phyloP scores from a whole-genome alignment of 495 filamentous ascomycete genomes.

The Neurospora tetraspora region DNA sequence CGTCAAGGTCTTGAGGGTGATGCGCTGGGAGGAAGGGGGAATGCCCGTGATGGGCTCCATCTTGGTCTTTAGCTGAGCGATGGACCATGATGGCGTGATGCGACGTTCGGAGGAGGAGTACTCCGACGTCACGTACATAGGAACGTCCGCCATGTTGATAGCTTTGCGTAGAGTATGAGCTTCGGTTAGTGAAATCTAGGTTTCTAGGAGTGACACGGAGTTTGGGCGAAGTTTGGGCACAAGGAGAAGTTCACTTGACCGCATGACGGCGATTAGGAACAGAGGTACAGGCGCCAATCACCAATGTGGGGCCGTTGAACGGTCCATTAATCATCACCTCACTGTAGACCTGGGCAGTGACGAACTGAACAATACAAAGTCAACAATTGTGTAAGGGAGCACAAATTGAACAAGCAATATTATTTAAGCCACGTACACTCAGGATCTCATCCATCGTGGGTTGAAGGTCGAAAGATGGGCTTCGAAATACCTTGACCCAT shows the following conservation, averaged over 20 bases:
- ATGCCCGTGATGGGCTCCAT: conserved; percentile 92
- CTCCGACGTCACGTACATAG: conserved; percentile 72
- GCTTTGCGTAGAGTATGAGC: background rate
- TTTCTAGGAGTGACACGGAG: background rate
- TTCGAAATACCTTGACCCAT: background rate
- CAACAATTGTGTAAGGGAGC: background rate
- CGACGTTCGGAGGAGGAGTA: conserved; percentile 72
- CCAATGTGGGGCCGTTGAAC: background rate
- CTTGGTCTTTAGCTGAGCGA: conserved; percentile 75
- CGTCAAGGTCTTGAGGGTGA: conserved; percentile 52
- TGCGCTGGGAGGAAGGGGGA: conserved; percentile 65
- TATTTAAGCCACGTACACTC: background rate
- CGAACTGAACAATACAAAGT: background rate
- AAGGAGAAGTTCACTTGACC: background rate
- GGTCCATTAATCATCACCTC: background rate
- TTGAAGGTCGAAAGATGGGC: background rate
- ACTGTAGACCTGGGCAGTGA: background rate
- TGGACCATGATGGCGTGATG: conserved; percentile 86
- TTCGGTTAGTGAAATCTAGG: background rate
- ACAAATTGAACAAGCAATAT: background rate
- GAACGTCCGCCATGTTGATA: conserved; percentile 60
- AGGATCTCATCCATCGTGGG: background rate
- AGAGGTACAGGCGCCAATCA: background rate
- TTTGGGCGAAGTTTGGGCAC: background rate
- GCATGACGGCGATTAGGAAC: background rate